Evolutionary conservation across 306 rosid species (phyloP), one percentile per base, ranked within the genome.

Genomic region (Casuarina cunninghamiana): DNA sequence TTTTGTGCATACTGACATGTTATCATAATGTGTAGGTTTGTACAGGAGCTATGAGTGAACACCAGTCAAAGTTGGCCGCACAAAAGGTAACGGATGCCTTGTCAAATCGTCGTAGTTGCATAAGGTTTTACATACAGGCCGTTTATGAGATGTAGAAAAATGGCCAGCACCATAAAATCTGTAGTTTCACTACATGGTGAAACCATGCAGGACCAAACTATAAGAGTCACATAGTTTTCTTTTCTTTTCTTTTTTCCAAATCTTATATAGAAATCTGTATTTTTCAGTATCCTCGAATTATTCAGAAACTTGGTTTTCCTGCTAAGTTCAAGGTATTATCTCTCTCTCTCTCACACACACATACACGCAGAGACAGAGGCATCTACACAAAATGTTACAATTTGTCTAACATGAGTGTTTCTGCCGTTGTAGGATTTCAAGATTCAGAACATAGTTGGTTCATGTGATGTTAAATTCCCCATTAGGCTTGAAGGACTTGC

Each of bases 31-130:
- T 78, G 61, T 87, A 95, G 97, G 98, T 95, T 74, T 95, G 98
- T 80, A 92, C 97, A 21, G 97, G 98, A 76, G 98, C 98, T 19
- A 95, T 91, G 88, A 92, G 98, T 77, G 98, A 95, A 84, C 79
- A 80, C 2, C 97, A 92, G 79, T 95, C 98, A 1, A 92, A 90
- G 86, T 83, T 95, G 84, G 98, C 98, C 5, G 97, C 98, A 75
- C 88, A 97, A 68, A 95, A 95, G 97, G 97, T 95, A 66, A 81
- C 39, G 75, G 8, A 32, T 71, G 48, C 49, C 61, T 69, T 69
- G 49, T n/a, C 32, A 35, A 41, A 0, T 9, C 8, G 4, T 13
- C n/a, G 6, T 44, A 41, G 71, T 32, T 66, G 71, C 32, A 66
- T 66, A 16, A 41, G 21, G 46, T 16, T 66, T 41, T 41, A 39